Conservation (phyloP, 2,329 filamentous ascomycete species). For the Colletotrichum sansevieriae region DNA sequence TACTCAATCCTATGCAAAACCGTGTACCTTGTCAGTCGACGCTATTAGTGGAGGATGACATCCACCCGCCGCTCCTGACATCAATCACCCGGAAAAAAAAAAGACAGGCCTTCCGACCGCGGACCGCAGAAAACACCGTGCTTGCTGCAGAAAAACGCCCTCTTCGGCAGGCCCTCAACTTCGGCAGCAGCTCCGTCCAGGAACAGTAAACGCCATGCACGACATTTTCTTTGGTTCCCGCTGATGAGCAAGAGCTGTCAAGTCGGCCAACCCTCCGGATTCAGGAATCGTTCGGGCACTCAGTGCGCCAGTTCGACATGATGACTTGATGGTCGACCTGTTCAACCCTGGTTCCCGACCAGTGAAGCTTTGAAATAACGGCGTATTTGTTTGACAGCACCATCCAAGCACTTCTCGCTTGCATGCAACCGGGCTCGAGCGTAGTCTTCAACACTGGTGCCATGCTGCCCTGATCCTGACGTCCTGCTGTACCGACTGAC, state of each 20-base stretch:
- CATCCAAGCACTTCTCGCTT: constrained; percentile 36
- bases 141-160: not conserved
- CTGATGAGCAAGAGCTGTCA: constrained; percentile 7
- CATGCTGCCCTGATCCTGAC: constrained; percentile 2
- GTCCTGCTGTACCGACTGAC: not conserved
- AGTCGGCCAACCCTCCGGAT: constrained; percentile 18
- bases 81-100: constrained; percentile 1
- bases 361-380: constrained; percentile 38
- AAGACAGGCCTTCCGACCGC: not conserved
- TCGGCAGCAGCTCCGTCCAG: not conserved
- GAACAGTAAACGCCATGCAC: constrained; percentile 27
- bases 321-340: constrained; percentile 24
- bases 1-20: constrained; percentile 21
- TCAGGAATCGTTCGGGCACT: constrained; percentile 23
- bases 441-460: constrained; percentile 34
- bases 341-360: constrained; percentile 13
- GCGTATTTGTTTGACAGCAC: constrained; percentile 32
- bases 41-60: constrained; percentile 29
- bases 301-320: constrained; percentile 13
- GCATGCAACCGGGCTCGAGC: constrained; percentile 35
- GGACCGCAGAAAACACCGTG: constrained; percentile 9
- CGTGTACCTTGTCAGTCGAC: constrained; percentile 25
- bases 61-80: constrained; percentile 34
- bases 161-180: not conserved
- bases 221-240: constrained; percentile 18